Percentiles rank a stretch among this genome's conserved stretches.
Evolutionary conservation across 2,329 filamentous ascomycete species (phyloP).

Genomic region (Ophiostoma quercus): DNA sequence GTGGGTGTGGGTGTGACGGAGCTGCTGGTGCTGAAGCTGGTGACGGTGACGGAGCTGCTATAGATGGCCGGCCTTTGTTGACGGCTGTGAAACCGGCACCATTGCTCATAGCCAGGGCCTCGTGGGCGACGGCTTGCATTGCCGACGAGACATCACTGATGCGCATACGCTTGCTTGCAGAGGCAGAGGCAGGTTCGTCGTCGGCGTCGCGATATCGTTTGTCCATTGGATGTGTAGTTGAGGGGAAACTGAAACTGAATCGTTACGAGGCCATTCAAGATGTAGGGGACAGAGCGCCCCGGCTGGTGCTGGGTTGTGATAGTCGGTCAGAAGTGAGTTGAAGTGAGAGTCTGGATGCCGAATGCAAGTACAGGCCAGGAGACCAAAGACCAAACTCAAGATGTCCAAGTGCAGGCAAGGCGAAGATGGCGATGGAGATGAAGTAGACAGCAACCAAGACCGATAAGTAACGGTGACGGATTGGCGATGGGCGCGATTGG

Average conservation of each 20-base stretch:
- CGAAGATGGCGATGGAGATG: background rate
- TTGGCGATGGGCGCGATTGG: conserved; percentile 13
- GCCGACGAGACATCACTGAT: conserved; percentile 14
- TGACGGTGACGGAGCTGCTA: background rate
- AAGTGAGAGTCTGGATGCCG: too few relatives aligned
- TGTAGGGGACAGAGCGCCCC: background rate
- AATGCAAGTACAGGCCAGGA: background rate
- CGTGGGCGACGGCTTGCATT: conserved; percentile 25
- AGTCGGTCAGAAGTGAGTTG: background rate
- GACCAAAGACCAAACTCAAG: background rate
- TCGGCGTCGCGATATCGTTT: conserved; percentile 25
- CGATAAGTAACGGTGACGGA: background rate
- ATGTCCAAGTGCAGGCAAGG: background rate
- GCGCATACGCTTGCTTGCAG: conserved; percentile 24
- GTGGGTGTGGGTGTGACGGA: background rate
- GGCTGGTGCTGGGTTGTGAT: background rate
- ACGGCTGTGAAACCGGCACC: conserved; percentile 17
- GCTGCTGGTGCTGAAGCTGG: background rate
- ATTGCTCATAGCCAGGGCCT: conserved; percentile 23
- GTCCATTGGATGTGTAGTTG: conserved; percentile 23
- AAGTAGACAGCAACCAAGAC: background rate
- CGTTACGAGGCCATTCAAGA: background rate
- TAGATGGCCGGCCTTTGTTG: conserved; percentile 10
- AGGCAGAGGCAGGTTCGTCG: conserved; percentile 20
- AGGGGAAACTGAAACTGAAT: too few relatives aligned